These are phyloP conservation scores for Chlamydomonas sphaeroides DNA, from an alignment of 139 green algal genomes.

Conservation along the genomic window DNA sequence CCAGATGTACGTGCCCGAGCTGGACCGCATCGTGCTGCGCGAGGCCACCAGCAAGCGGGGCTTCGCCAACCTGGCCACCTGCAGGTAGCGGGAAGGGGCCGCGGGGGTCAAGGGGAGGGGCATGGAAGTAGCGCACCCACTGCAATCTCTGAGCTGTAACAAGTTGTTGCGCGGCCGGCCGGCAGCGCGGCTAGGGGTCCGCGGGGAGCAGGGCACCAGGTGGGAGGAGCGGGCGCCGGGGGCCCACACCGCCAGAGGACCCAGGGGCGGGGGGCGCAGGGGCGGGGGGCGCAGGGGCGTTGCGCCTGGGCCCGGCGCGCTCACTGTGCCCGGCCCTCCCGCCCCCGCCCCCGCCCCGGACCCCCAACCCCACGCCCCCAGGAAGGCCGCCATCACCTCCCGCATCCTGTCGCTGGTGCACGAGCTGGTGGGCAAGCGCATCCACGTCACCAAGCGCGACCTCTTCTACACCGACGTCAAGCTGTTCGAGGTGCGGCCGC, in stretches of 20 bases:
- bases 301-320: too few relatives aligned
- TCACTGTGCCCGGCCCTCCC: too few relatives aligned
- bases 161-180: too few relatives aligned
- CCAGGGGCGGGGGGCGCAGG: too few relatives aligned
- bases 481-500: constrained; percentile 84
- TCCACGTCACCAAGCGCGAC: constrained; percentile 93
- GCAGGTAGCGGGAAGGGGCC: constrained; percentile 38
- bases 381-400: constrained; percentile 86
- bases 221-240: too few relatives aligned
- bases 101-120: too few relatives aligned
- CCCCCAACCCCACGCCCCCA: background rate
- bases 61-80: constrained; percentile 85
- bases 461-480: constrained; percentile 99
- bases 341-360: background rate
- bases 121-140: too few relatives aligned
- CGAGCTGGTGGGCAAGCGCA: constrained; percentile 81
- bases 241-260: too few relatives aligned
- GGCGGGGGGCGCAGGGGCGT: too few relatives aligned
- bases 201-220: too few relatives aligned
- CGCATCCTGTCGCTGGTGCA: constrained; percentile 92
- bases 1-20: constrained; percentile 74
- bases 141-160: too few relatives aligned
- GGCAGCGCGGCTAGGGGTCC: too few relatives aligned
- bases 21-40: constrained; percentile 95
- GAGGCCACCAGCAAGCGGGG: constrained; percentile 73